phyloP scores from a whole-genome alignment of 1,284 basidiomycete genomes.

The Schizopora paradoxa region DNA sequence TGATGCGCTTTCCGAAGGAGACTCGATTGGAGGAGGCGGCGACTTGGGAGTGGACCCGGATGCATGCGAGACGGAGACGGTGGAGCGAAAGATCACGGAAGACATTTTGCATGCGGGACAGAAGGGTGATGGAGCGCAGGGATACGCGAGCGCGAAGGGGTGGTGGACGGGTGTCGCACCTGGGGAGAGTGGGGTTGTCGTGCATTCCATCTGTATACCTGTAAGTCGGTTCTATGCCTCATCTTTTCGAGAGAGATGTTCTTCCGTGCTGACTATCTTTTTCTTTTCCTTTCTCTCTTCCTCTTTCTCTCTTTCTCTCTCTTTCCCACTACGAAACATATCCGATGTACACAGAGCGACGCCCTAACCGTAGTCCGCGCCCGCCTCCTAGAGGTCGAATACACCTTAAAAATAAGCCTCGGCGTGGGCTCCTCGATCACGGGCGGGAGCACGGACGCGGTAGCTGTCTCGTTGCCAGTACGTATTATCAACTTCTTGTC shows the following conservation, averaged over 20 bases:
- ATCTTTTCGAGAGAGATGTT: background rate
- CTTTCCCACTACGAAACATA: no score
- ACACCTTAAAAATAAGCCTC: slow-evolving; percentile 68
- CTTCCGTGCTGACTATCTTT: background rate
- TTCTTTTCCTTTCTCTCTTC: slow-evolving; percentile 5
- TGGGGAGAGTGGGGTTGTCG: slow-evolving; percentile 56
- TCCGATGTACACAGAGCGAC: slow-evolving; percentile 45
- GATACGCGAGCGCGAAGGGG: slow-evolving; percentile 74
- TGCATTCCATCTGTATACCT: slow-evolving; percentile 63
- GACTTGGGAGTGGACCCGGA: slow-evolving; percentile 38
- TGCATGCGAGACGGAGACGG: slow-evolving; percentile 55
- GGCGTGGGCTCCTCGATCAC: slow-evolving; percentile 47
- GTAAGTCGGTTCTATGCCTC: slow-evolving; percentile 41
- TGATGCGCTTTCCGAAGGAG: slow-evolving; percentile 30
- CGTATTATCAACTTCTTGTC: slow-evolving; percentile 77
- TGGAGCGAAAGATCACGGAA: slow-evolving; percentile 62
- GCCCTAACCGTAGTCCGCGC: slow-evolving; percentile 72
- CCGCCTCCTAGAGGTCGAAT: slow-evolving; percentile 76
- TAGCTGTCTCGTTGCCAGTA: slow-evolving; percentile 66
- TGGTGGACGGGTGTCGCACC: slow-evolving; percentile 83
- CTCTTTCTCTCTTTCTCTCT: background rate
- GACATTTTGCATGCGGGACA: slow-evolving; percentile 63
- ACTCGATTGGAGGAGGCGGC: slow-evolving; percentile 7
- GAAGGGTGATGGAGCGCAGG: slow-evolving; percentile 53
- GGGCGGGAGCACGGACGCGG: slow-evolving; percentile 52